Conservation (phyloP, 129 eudicot genomes). For the Flaveria brownii region DNA sequence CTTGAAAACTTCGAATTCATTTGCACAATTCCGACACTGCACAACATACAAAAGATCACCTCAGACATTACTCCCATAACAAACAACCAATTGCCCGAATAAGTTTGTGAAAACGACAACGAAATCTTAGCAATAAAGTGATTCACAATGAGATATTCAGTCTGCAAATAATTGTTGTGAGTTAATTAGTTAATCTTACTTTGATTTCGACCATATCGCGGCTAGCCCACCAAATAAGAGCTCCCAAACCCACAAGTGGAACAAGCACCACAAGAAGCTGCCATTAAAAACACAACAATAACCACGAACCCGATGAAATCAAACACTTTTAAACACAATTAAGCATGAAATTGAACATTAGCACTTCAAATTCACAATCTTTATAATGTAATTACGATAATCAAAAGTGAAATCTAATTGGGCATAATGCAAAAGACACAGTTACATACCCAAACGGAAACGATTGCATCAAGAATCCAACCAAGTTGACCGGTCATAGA, state of each 20-base stretch:
- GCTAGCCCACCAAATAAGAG: conserved; percentile 96
- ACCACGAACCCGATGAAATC: not conserved
- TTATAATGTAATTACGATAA: not conserved
- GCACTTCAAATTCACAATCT: not conserved
- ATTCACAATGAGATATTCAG: not conserved
- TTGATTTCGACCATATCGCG: conserved; percentile 69
- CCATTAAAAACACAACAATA: conserved; percentile 19
- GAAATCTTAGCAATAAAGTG: no score
- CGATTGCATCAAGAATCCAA: conserved; percentile 89
- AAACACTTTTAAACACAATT: conserved; percentile 8
- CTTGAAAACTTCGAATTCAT: conserved; percentile 80
- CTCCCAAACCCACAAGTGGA: conserved; percentile 87
- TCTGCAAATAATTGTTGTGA: not conserved
- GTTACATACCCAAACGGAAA: conserved; percentile 72
- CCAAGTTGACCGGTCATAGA: conserved; percentile 84
- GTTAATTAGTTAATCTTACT: conserved; percentile 49
- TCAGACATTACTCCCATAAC: conserved; percentile 10
- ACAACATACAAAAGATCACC: conserved; percentile 22
- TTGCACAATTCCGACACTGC: conserved; percentile 93
- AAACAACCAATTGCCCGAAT: conserved; percentile 10
- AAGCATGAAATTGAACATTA: conserved; percentile 13
- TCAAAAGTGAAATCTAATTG: not conserved
- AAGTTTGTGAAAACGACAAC: not conserved
- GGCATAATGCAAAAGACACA: not conserved
- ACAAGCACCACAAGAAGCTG: conserved; percentile 81